Base-by-base conservation (phyloP, 2,329 filamentous ascomycete genomes). In the Penicillium decumbens region DNA sequence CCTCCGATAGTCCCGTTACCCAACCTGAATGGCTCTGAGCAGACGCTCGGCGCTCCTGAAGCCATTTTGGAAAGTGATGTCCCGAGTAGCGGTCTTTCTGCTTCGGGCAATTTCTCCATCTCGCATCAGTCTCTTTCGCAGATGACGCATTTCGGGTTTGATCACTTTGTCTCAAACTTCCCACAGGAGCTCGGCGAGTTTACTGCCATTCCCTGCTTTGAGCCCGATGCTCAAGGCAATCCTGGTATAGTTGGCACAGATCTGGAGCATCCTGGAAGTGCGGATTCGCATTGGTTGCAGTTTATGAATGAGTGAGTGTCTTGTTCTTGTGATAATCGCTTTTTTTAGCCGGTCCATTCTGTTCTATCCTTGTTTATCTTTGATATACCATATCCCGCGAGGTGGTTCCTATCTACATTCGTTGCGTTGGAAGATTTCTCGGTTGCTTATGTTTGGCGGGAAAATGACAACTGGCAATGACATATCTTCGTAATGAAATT, bases 111-210 rank as follows among this genome's bases (percentile, higher is more conserved):
- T 32, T 67, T 68, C 32, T 57, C 62, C 2, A 49, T 64, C 1
- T 60, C 65, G 9, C 62, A 67, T 46, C 53, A 59, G n/a, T 49
- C 61, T 0, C 56, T 67, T 13, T 60, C 65, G 0, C 60, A 66
- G 9, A 63, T 67, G 50, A 59, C 68, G 5, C 64, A 64, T 52
- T 67, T 70, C 24, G 68, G 65, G 1, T 66, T 70, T 41, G 69
- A 72, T 45, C 67, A 70, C 29, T 72, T 71, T 25, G 67, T 71
- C 3, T 69, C 68, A 7, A 72, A 71, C 35, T 68, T 72, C 27
- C 69, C 69, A 2, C 69, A 71, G 49, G 69, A 72, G 43, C 45
- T 72, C 39, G 68, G 65, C 39, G 69, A 72, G 40, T 72, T 72
- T 23, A 70, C 65, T 13, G 69, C 69, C 1, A 71, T 72, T 53